Conservation (phyloP, 768 basidiomycete species). For the Sutorius australiensis region DNA sequence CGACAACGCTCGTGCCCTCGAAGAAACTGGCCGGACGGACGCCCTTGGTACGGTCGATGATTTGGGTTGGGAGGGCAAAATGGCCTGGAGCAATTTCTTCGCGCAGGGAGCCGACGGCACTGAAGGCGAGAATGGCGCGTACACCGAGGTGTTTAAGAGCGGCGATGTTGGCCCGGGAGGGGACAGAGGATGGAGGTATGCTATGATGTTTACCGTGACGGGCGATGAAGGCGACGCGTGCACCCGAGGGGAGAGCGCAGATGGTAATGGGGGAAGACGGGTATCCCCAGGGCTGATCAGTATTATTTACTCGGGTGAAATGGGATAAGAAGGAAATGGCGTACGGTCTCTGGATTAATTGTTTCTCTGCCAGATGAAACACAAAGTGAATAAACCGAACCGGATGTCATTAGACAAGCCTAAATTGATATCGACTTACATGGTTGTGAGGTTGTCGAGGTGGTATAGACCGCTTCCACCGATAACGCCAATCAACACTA, state of each 20-base stretch:
- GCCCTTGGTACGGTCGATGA: constrained; percentile 96
- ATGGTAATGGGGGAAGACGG: constrained; percentile 94
- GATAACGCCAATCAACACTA: constrained; percentile 84
- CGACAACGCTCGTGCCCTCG: constrained; percentile 75
- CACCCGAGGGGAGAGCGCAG: constrained; percentile 77
- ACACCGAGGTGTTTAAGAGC: constrained; percentile 92
- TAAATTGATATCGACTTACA: constrained; percentile 50
- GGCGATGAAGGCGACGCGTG: constrained; percentile 82
- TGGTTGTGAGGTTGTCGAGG: constrained; percentile 82
- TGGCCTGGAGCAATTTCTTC: constrained; percentile 92
- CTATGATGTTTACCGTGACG: constrained; percentile 84
- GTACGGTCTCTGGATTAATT: constrained; percentile 78
- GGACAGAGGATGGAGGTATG: constrained; percentile 77
- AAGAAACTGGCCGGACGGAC: constrained; percentile 88
- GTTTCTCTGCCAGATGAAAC: constrained; percentile 47
- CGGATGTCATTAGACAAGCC: neutral
- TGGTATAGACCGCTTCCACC: constrained; percentile 93
- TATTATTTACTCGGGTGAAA: neutral
- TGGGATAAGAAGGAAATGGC: constrained; percentile 19
- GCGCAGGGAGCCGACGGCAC: constrained; percentile 89
- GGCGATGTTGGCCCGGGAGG: constrained; percentile 88
- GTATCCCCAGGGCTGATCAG: constrained; percentile 81
- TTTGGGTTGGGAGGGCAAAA: constrained; percentile 83
- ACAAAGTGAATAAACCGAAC: neutral
- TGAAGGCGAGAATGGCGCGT: constrained; percentile 87